A percentile compares a stretch with the other conserved stretches of the same genome.
Evolutionary conservation across 2,329 filamentous ascomycete genomes (phyloP).

Genomic region (Aureobasidium sp.): DNA sequence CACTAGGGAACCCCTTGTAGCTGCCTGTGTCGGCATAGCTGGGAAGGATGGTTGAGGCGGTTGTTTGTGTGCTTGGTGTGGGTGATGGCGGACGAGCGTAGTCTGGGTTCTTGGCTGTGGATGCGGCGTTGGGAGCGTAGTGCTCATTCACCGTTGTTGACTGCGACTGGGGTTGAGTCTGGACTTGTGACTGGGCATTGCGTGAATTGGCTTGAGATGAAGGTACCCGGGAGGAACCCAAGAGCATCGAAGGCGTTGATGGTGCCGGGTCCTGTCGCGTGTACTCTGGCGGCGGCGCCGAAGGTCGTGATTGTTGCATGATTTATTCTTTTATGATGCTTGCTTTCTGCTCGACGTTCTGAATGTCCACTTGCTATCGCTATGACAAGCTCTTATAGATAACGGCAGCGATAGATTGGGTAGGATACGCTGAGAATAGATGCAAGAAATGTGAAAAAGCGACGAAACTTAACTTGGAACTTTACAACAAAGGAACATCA

Average conservation of each 20-base stretch:
- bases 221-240: not conserved
- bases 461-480: not conserved
- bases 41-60: not conserved
- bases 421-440: not conserved
- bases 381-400: not conserved
- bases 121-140: not conserved
- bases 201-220: not conserved
- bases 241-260: not conserved
- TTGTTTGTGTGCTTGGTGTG: slow-evolving; percentile 5
- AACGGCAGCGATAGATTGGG: not conserved
- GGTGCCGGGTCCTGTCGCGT: not conserved
- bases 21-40: not conserved
- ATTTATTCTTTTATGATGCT: not conserved
- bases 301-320: not conserved
- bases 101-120: not conserved
- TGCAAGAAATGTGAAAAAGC: not conserved
- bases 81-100: slow-evolving; percentile 7
- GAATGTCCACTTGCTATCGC: not conserved
- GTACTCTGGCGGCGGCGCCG: slow-evolving; percentile 1
- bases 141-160: not conserved
- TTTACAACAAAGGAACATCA: not conserved
- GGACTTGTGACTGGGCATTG: not conserved
- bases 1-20: slow-evolving; percentile 26
- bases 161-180: not conserved
- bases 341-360: not conserved